A percentile compares a stretch with the other conserved stretches of the same genome.
Evolutionary conservation across 176 grass and related monocot species (phyloP).

Genomic region (Carex scoparia): DNA sequence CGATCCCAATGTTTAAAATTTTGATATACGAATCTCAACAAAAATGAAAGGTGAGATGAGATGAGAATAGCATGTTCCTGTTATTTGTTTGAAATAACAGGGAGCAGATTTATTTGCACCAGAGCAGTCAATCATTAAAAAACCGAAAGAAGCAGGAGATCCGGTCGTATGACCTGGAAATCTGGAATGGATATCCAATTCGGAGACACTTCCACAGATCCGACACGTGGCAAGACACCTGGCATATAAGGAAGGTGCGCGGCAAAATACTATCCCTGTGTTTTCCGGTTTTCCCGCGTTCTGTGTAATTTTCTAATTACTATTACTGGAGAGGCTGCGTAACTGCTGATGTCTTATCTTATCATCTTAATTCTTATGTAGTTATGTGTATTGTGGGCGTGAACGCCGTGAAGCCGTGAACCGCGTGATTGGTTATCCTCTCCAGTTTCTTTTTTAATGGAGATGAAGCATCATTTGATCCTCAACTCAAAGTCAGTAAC

Average conservation of each 20-base stretch:
- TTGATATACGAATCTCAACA: no score
- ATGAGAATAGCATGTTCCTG: no score
- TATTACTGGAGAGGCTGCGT: neutral
- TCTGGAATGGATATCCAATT: neutral
- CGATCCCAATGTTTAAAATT: no score
- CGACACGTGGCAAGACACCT: conserved; percentile 8
- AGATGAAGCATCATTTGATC: no score
- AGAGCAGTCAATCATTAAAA: neutral
- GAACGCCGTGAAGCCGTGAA: no score
- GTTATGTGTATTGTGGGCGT: neutral
- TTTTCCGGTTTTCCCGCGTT: neutral
- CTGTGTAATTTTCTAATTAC: neutral
- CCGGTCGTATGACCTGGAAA: neutral
- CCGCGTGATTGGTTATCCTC: no score
- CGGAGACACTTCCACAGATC: neutral
- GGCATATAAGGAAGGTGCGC: neutral
- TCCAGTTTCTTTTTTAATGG: no score
- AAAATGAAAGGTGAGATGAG: no score
- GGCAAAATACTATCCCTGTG: neutral
- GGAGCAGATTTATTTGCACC: no score
- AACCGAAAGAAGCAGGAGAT: neutral
- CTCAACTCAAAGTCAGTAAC: no score
- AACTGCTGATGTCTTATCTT: neutral
- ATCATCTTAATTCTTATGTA: no score
- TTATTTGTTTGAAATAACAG: no score